phyloP scores from a whole-genome alignment of 1,284 basidiomycete species.

The Moesziomyces antarcticus region DNA sequence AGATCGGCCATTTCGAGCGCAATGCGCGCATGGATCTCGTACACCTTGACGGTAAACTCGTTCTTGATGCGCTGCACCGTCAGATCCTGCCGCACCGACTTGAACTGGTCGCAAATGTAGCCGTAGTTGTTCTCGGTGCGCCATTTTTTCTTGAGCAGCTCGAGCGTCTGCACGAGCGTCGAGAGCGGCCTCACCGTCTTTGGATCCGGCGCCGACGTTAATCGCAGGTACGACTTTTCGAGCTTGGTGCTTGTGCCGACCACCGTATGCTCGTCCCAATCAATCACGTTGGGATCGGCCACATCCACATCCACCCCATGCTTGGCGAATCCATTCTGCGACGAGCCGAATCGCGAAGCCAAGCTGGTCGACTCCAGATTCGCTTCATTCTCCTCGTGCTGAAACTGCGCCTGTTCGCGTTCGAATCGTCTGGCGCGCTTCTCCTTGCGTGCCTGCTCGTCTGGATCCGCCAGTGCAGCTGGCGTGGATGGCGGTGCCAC shows the following conservation, averaged over 20 bases:
- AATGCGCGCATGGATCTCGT: conserved; percentile 98
- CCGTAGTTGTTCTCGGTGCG: conserved; percentile 83
- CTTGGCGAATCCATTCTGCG: conserved; percentile 7
- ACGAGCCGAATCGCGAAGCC: conserved; percentile 44
- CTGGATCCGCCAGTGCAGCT: conserved; percentile 14
- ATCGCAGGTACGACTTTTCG: conserved; percentile 94
- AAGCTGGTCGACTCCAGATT: conserved; percentile 49
- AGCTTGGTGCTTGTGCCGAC: conserved; percentile 87
- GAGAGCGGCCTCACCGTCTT: conserved; percentile 90
- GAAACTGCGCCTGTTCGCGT: conserved; percentile 56
- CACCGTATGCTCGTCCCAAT: conserved; percentile 96
- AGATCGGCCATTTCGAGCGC: conserved; percentile 95
- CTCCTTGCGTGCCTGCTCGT: conserved; percentile 58
- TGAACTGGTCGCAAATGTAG: conserved; percentile 98
- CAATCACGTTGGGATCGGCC: conserved; percentile 76
- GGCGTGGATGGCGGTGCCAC: conserved; percentile 10
- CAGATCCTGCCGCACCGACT: conserved; percentile 95
- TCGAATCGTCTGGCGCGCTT: conserved; percentile 66
- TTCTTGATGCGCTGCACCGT: conserved; percentile 99
- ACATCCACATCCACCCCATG: conserved; percentile 26
- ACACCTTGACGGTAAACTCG: conserved; percentile 95
- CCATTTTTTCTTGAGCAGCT: conserved; percentile 90
- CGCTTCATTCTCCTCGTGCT: conserved; percentile 45
- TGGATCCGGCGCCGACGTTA: conserved; percentile 97
- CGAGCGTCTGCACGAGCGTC: conserved; percentile 85